phyloP scores from a whole-genome alignment of 208 protist species.

The Leishmania aethiopica region DNA sequence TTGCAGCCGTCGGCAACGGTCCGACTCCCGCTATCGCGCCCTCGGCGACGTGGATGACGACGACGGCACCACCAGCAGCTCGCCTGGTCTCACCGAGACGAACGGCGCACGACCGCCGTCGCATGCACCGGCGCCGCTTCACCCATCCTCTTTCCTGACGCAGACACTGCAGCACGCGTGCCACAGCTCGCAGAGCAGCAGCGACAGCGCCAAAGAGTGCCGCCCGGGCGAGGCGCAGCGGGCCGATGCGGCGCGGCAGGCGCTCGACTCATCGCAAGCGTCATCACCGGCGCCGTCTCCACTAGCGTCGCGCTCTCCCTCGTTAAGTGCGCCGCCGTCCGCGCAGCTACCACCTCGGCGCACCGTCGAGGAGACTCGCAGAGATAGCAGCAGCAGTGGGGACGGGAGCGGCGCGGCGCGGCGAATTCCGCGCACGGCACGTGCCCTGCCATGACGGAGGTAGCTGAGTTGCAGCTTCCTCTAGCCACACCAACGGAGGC shows the following conservation, averaged over 20 bases:
- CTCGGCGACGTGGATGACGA: not conserved
- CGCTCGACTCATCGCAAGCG: not conserved
- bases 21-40: not conserved
- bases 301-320: not conserved
- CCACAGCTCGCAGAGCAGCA: not conserved
- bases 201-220: not conserved
- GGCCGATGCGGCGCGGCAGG: not conserved
- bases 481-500: not conserved
- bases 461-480: not conserved
- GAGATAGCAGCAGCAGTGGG: not conserved
- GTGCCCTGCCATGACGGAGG: not conserved
- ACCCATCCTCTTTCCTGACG: not conserved
- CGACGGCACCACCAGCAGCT: not conserved
- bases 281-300: not conserved
- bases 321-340: not conserved
- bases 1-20: not conserved
- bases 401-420: not conserved
- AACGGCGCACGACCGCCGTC: slow-evolving; percentile 17
- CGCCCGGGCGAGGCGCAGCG: not conserved
- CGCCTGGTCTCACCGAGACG: not conserved
- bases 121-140: slow-evolving; percentile 18
- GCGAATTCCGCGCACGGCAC: not conserved
- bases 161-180: too few relatives aligned
- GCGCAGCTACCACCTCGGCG: not conserved
- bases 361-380: not conserved